Evolutionary conservation across 2,329 filamentous ascomycete genomes (phyloP), one percentile per base, ranked within the genome.

Genomic region (Stemphylium vesicarium): DNA sequence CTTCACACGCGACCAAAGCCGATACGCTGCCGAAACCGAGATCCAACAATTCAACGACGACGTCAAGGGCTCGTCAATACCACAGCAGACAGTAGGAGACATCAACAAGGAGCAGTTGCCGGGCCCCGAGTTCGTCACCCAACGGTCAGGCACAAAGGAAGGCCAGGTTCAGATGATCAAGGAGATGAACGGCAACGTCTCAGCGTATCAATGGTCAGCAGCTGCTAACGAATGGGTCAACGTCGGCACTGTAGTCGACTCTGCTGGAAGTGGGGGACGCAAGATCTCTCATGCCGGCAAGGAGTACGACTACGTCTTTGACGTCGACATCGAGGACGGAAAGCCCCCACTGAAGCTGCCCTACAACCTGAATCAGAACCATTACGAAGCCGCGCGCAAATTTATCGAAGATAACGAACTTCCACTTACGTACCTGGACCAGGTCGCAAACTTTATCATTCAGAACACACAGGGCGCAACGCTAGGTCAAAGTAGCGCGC

Each of bases 261-360:
- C 92, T 3, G 90, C 89, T 4, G 92, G 89, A 33, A 96, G 92
- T 71, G 91, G 87, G 62, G 90, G 91, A 10, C 71, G 72, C 10
- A 79, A 79, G 48, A 73, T 77, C 12, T 86, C 86, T 54, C 89
- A 94, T 71, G 81, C 90, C 1, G 94, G 94, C 29, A 86, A 96
- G 71, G 90, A 94, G 57, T 99, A 96, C 73, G 95, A 99, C 72
- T 97, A 89, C 68, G 93, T 99, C 8, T 98, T 98, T 64, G 93
- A 97, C 70, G 93, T 97, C 22, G 93, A 96, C 66, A 96, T 97
- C 59, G 91, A 96, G 73, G 94, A 97, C 68, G 94, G 92, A 47
- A 94, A 96, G 70, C 93, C 94, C 11, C 87, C 94, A 0, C 81
- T 98, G 40, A 97, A 97, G 75, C 82, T 98, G n/a, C 92, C 94